Evolutionary conservation across 1,139 yeast species (phyloP).

Genomic region (Meyerozyma guilliermondii): DNA sequence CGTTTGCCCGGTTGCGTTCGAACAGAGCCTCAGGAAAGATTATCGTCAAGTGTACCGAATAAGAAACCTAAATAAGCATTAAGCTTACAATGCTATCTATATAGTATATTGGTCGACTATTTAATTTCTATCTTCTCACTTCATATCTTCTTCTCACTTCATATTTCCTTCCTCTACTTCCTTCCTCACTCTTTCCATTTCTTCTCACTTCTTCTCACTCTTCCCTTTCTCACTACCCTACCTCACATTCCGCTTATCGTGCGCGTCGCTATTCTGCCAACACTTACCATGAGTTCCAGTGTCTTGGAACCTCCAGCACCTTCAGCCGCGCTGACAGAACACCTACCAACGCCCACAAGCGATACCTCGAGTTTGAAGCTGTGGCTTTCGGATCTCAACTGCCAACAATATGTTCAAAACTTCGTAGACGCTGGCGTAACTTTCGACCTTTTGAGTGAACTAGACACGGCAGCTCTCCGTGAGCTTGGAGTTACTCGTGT

Average conservation of each 20-base stretch:
- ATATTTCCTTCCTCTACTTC: too few relatives aligned
- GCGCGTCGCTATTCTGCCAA: background rate
- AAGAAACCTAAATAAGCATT: too few relatives aligned
- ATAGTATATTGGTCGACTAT: too few relatives aligned
- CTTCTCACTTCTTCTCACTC: too few relatives aligned
- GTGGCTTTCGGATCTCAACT: slow-evolving; percentile 33
- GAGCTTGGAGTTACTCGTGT: slow-evolving; percentile 73
- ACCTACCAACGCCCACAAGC: background rate
- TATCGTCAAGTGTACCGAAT: slow-evolving; percentile 2
- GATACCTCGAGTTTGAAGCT: slow-evolving; percentile 18
- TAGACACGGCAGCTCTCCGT: slow-evolving; percentile 64
- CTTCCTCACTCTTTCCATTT: too few relatives aligned
- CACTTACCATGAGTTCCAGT: background rate
- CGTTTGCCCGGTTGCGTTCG: slow-evolving; percentile 6
- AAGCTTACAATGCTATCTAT: too few relatives aligned
- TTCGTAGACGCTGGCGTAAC: slow-evolving; percentile 51
- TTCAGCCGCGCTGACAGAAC: background rate
- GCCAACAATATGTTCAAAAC: slow-evolving; percentile 31
- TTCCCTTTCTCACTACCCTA: too few relatives aligned
- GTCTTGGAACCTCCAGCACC: background rate
- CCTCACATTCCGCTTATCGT: background rate
- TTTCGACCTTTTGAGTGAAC: slow-evolving; percentile 52
- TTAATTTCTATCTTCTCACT: too few relatives aligned
- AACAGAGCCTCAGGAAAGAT: slow-evolving; percentile 12
- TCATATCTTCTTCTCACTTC: too few relatives aligned